These are phyloP conservation scores for Tubosaeta brunneosetosa DNA, from an alignment of 768 basidiomycete species.

Conservation along the genomic window DNA sequence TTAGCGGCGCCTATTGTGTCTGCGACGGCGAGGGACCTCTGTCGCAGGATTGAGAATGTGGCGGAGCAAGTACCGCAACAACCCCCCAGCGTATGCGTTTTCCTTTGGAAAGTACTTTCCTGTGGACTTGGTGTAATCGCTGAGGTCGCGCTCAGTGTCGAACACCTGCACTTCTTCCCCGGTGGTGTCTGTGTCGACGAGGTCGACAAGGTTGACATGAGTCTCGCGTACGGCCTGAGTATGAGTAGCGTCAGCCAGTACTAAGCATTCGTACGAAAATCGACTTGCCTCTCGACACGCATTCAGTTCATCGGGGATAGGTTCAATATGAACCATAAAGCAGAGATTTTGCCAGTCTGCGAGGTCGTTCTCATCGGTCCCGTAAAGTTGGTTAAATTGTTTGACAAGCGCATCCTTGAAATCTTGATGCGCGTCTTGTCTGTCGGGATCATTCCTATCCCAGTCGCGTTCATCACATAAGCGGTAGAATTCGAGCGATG, in stretches of 20 bases:
- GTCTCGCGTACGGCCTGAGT: not conserved
- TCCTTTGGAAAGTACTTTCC: slow-evolving; percentile 17
- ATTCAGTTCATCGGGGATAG: slow-evolving; percentile 2
- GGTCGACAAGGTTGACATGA: slow-evolving; percentile 16
- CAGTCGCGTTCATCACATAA: slow-evolving; percentile 11
- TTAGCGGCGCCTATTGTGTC: slow-evolving; percentile 7
- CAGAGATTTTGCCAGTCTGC: slow-evolving; percentile 11
- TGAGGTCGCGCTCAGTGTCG: slow-evolving; percentile 6
- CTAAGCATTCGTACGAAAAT: not conserved
- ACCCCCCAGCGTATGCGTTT: slow-evolving; percentile 12
- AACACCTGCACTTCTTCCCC: not conserved
- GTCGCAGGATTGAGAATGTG: slow-evolving; percentile 7
- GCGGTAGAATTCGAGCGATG: slow-evolving; percentile 15
- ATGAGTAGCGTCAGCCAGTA: not conserved
- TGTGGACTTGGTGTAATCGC: slow-evolving; percentile 1
- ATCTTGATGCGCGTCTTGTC: not conserved
- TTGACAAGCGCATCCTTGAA: slow-evolving; percentile 14
- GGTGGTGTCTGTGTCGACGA: slow-evolving; percentile 10
- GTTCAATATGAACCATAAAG: not conserved
- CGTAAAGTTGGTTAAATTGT: slow-evolving; percentile 16
- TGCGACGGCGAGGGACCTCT: not conserved
- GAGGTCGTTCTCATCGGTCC: slow-evolving; percentile 3
- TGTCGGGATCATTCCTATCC: not conserved
- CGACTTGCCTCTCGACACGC: slow-evolving; percentile 13
- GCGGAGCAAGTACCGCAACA: slow-evolving; percentile 12